Base-by-base conservation (phyloP, 2,329 filamentous ascomycete genomes). In the Alternaria novae-zelandiae region DNA sequence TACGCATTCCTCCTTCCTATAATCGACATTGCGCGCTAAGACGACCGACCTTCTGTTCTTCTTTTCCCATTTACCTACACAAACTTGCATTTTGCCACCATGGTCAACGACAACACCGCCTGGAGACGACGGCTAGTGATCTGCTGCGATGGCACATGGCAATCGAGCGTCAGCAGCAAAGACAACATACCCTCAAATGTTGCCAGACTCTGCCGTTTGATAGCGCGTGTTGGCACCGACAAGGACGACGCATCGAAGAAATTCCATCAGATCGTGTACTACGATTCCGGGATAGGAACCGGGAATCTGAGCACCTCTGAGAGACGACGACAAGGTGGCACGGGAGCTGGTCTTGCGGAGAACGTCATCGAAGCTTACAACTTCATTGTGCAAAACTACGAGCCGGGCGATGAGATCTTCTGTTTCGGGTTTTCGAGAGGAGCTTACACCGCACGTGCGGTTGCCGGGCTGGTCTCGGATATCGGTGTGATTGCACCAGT, bases 361-460 rank as follows among this genome's bases (percentile, higher is more conserved):
- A 84, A 85, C 54, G 82, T 86, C 5, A 80, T 83, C 15, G 81
- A 84, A 70, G 83, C 79, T 1, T 85, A 87, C 65, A 80, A 81
- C 41, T 87, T 86, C 73, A 78, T 86, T 7, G 80, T 82, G 7
- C 78, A 82, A 32, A 87, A 87, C 67, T 87, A 83, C 56, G 71
- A 80, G 21, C 74, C 79, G 1, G 85, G 85, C 44, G 83, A 84
- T 56, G 81, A 82, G 25, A 83, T 85, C 45, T 84, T 83, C 65
- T 76, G 83, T 32, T 77, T 84, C 23, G 83, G 83, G 0, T 85
- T 84, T 67, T 84, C 82, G 0, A 67, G 83, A 20, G 83, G 83
- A 17, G 82, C 83, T 2, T 85, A 80, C 50, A 85, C 82, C 0
- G 86, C 76, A 8, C 66, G 78, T 32, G 76, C 78, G 4, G 76